phyloP scores from a whole-genome alignment of 78 protist genomes.

The Isochrysis galbana region DNA sequence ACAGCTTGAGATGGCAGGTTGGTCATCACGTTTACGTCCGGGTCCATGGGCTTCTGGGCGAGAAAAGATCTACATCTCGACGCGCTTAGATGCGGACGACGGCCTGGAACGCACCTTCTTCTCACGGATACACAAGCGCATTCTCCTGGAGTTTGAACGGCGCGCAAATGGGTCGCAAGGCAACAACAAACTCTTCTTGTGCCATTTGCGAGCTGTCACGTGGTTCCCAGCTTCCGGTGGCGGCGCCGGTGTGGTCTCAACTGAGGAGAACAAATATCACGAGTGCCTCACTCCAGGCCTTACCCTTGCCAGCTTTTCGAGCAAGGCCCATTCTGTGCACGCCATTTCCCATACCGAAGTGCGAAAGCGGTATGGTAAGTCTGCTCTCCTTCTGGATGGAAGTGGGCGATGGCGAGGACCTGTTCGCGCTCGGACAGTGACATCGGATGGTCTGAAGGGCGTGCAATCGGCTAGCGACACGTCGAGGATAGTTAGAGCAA shows the following conservation, averaged over 20 bases:
- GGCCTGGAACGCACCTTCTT: neutral
- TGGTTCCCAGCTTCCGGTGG: neutral
- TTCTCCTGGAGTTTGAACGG: neutral
- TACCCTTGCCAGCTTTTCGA: neutral
- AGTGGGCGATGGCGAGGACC: neutral
- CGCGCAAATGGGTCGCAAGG: neutral
- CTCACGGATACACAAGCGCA: neutral
- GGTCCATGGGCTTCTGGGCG: neutral
- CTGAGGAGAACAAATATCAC: neutral
- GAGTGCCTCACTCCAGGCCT: neutral
- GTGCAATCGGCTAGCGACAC: neutral
- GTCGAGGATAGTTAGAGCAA: neutral
- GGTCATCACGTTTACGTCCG: neutral
- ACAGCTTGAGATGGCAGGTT: neutral
- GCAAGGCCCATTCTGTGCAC: neutral
- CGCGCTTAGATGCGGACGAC: neutral
- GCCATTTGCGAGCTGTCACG: neutral
- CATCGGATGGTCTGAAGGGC: neutral
- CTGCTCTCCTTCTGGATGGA: neutral
- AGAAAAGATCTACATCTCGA: neutral
- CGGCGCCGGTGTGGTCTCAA: neutral
- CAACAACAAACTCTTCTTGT: neutral
- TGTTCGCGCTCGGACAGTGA: neutral
- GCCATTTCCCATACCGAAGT: neutral
- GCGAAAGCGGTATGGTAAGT: neutral